Evolutionary conservation across 768 basidiomycete genomes (phyloP), one percentile per base, ranked within the genome.

Genomic region (Tylopilus vinaceipallidus): DNA sequence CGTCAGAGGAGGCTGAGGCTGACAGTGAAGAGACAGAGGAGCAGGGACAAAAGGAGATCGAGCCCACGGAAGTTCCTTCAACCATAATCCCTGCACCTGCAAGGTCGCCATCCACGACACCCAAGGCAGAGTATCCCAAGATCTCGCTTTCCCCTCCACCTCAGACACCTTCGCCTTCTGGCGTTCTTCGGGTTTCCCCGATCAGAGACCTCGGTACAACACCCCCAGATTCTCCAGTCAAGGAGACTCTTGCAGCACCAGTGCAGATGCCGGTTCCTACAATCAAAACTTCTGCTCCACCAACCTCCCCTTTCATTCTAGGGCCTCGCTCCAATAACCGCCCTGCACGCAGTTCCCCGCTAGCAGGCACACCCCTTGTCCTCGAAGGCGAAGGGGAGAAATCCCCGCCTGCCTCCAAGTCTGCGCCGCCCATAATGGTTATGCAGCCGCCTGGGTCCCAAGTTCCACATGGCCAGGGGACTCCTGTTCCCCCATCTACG

Each of bases 271-370:
- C 60, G 2, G 35, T 42, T 6, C 57, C 64, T 17, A 27, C 53
- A 13, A 39, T 44, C 13, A 68, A 55, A 36, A 19, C 53, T 4
- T 46, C 57, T 40, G 57, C 47, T 26, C 62, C 50, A 26, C 49
- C 55, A 13, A 27, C 41, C 60, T 74, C 79, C 19, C 67, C 73
- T 3, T 63, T 83, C 27, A 75, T 76, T 20, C 62, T 63, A 23
- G 40, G 78, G 16, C 80, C 82, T 17, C 74, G 85, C 33, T 77
- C 86, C 17, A 57, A 44, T 12, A 66, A 53, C 8, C 79, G 83
- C 7, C 88, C 88, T 0, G 66, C 75, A 3, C 81, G 86, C n/a
- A 91, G 89, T 56, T 90, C 89, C 3, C 89, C 89, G 2, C 71
- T 91, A 42, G 83, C 88, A 4, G 81, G 67, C 49, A 72, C 75